Percentiles rank a stretch among this genome's conserved stretches.
Conservation (phyloP, 2,329 filamentous ascomycete species). For the Shiraia bambusicola region DNA sequence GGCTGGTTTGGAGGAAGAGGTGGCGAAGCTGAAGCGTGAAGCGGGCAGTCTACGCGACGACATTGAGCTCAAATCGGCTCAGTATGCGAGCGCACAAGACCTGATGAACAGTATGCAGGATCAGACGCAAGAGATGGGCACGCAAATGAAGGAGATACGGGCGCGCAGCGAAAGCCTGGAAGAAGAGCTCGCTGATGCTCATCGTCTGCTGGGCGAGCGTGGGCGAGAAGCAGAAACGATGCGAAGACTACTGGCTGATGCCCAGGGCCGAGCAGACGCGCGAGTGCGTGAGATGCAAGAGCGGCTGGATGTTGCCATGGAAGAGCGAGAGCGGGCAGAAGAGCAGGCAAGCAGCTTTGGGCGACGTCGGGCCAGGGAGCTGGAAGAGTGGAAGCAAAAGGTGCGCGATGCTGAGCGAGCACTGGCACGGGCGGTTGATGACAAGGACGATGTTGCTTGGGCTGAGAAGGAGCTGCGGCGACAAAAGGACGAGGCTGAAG, state of each 20-base stretch:
- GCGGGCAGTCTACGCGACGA: slow-evolving; percentile 72
- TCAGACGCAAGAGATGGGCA: slow-evolving; percentile 81
- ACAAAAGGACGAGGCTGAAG: slow-evolving; percentile 74
- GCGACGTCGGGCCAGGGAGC: slow-evolving; percentile 74
- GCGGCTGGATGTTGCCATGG: slow-evolving; percentile 84
- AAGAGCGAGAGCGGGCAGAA: slow-evolving; percentile 89
- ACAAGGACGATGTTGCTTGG: slow-evolving; percentile 75
- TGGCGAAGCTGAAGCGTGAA: slow-evolving; percentile 68
- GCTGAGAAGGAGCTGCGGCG: slow-evolving; percentile 73
- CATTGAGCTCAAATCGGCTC: slow-evolving; percentile 77
- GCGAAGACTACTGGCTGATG: slow-evolving; percentile 82
- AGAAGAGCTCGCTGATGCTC: slow-evolving; percentile 87
- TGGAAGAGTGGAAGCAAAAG: slow-evolving; percentile 79
- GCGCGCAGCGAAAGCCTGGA: slow-evolving; percentile 82
- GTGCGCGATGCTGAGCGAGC: slow-evolving; percentile 80
- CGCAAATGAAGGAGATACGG: slow-evolving; percentile 87
- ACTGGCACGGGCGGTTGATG: slow-evolving; percentile 67
- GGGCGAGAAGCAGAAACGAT: slow-evolving; percentile 93
- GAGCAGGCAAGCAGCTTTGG: slow-evolving; percentile 81
- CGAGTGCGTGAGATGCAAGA: slow-evolving; percentile 87
- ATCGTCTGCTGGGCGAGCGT: slow-evolving; percentile 81
- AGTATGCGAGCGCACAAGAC: slow-evolving; percentile 82
- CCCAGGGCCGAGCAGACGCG: slow-evolving; percentile 77
- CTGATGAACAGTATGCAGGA: slow-evolving; percentile 91
- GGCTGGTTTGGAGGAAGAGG: slow-evolving; percentile 73